phyloP scores from a whole-genome alignment of 2,329 filamentous ascomycete species.

The Pseudophaeomoniella oleicola region DNA sequence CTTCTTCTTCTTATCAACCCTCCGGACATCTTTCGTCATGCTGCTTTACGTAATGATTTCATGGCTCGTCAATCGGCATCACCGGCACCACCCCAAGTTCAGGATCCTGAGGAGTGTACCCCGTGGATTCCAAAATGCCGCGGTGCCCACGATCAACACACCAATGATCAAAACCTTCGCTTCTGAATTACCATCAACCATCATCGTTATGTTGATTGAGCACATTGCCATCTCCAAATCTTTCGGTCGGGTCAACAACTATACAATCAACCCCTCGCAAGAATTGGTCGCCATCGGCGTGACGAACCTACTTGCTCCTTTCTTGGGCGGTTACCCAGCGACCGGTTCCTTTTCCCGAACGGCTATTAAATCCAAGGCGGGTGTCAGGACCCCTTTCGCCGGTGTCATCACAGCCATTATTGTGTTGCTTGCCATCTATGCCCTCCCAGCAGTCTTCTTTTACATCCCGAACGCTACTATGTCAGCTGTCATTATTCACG shows the following conservation, averaged over 20 bases:
- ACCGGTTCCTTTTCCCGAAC: conserved; percentile 95
- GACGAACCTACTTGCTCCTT: conserved; percentile 77
- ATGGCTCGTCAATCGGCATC: conserved; percentile 64
- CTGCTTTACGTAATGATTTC: conserved; percentile 84
- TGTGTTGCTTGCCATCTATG: conserved; percentile 81
- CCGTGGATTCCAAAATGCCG: conserved; percentile 70
- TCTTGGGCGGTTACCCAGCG: conserved; percentile 80
- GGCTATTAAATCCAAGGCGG: conserved; percentile 93
- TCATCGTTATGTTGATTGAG: conserved; percentile 92
- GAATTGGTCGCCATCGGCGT: conserved; percentile 91
- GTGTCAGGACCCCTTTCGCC: conserved; percentile 79
- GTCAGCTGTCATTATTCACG: conserved; percentile 86
- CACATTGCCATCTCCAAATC: conserved; percentile 97
- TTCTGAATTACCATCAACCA: conserved; percentile 62
- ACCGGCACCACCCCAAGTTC: conserved; percentile 50
- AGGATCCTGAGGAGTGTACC: conserved; percentile 64
- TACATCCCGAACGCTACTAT: conserved; percentile 77
- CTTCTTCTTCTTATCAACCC: conserved; percentile 81
- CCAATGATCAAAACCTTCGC: conserved; percentile 55
- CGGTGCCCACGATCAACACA: conserved; percentile 52
- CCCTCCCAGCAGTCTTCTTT: conserved; percentile 75
- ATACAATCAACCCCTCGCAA: conserved; percentile 87
- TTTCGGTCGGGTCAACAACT: conserved; percentile 91
- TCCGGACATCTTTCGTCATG: conserved; percentile 84
- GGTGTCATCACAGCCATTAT: conserved; percentile 77